Evolutionary conservation across 176 grass and related monocot genomes (phyloP).

Genomic region (Bolboschoenus planiculmis): DNA sequence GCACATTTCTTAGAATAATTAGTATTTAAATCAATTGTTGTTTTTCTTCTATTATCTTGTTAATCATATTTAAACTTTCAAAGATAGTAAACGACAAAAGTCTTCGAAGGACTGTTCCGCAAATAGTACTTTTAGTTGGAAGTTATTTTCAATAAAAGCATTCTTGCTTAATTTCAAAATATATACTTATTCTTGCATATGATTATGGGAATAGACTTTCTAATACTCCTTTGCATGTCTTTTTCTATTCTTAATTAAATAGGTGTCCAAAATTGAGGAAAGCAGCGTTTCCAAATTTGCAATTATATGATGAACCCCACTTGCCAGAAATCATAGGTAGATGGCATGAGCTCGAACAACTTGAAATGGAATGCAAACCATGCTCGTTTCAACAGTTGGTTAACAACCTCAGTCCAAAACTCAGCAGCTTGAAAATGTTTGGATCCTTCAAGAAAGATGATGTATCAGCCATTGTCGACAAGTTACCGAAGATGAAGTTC

Average conservation of each 20-base stretch:
- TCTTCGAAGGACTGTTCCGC: not conserved
- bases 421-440: conserved; percentile 27
- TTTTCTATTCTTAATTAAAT: not conserved
- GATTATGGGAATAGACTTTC: not conserved
- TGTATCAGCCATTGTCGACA: conserved; percentile 19
- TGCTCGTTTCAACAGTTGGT: conserved; percentile 35
- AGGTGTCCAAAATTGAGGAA: conserved; percentile 43
- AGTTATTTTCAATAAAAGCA: not conserved
- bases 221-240: not conserved
- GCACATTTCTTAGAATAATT: not conserved
- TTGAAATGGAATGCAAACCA: conserved; percentile 61
- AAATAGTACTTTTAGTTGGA: not conserved
- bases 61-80: not conserved
- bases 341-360: conserved; percentile 45
- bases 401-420: conserved; percentile 25
- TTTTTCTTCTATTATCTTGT: not conserved
- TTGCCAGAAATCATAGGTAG: conserved; percentile 40
- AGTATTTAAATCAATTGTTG: not conserved
- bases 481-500: conserved; percentile 18
- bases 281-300: conserved; percentile 32
- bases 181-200: not conserved
- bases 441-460: conserved; percentile 62
- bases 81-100: not conserved
- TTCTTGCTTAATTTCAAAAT: not conserved
- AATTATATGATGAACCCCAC: conserved; percentile 29